Evolutionary conservation across 352 stramenopile species (phyloP).

Genomic region (Pythium sukuiense): DNA sequence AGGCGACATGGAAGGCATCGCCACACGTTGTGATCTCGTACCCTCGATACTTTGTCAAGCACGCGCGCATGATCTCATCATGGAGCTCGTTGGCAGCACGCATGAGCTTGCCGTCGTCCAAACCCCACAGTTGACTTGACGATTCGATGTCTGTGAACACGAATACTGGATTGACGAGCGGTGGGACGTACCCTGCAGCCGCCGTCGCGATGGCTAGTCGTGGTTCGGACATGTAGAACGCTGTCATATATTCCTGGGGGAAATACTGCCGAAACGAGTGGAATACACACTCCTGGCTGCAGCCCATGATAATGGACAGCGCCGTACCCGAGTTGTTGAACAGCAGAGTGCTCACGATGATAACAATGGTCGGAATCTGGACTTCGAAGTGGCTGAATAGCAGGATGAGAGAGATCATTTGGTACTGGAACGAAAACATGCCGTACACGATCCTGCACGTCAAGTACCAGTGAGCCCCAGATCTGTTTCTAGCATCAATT

Average conservation of each 20-base stretch:
- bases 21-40: no score
- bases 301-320: not conserved
- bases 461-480: not conserved
- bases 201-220: not conserved
- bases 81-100: no score
- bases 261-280: not conserved
- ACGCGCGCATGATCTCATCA: no score
- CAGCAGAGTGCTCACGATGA: not conserved
- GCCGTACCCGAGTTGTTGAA: not conserved
- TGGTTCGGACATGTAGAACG: not conserved
- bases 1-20: no score
- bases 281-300: not conserved
- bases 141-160: no score
- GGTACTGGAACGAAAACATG: conserved; percentile 18
- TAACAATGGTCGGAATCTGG: not conserved
- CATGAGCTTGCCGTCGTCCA: no score
- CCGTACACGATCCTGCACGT: conserved; percentile 16
- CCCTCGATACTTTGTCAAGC: no score
- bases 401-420: conserved; percentile 7
- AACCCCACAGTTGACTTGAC: no score
- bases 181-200: not conserved
- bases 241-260: no score
- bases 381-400: not conserved
- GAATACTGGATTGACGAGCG: no score
- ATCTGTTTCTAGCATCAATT: not conserved